phyloP scores from a whole-genome alignment of 2,329 filamentous ascomycete genomes.

The Fusarium sp. region DNA sequence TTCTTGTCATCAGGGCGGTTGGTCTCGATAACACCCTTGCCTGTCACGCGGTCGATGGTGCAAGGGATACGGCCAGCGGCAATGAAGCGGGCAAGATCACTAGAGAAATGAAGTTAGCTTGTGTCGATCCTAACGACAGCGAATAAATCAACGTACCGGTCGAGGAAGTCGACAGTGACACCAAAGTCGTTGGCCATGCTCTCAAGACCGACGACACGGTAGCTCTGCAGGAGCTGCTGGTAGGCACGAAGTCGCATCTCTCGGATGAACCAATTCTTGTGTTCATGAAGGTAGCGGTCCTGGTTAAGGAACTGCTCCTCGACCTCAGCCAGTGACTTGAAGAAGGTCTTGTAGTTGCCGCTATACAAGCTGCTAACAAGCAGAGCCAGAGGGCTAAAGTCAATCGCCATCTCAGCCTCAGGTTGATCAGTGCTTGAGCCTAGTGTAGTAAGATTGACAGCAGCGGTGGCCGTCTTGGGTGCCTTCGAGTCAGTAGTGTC shows the following conservation, averaged over 20 bases:
- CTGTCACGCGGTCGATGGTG: constrained; percentile 96
- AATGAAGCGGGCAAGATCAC: constrained; percentile 96
- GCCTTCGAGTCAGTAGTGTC: constrained; percentile 75
- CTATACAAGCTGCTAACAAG: constrained; percentile 93
- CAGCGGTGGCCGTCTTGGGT: constrained; percentile 66
- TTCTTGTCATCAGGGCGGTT: constrained; percentile 99
- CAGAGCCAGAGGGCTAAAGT: constrained; percentile 88
- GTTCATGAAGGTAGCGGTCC: constrained; percentile 95
- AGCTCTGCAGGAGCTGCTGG: constrained; percentile 96
- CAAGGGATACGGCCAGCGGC: constrained; percentile 93
- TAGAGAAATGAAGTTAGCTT: constrained; percentile 50
- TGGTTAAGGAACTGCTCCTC: constrained; percentile 94
- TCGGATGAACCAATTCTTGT: constrained; percentile 95
- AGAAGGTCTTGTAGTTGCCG: constrained; percentile 94
- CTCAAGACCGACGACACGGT: constrained; percentile 94
- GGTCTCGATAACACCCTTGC: constrained; percentile 97
- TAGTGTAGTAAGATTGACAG: constrained; percentile 88
- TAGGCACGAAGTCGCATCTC: constrained; percentile 98
- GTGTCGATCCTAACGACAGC: background rate
- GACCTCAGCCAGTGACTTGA: constrained; percentile 86
- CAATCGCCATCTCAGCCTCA: constrained; percentile 82
- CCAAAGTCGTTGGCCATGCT: constrained; percentile 99
- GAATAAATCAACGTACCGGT: constrained; percentile 72
- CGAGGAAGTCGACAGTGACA: constrained; percentile 94
- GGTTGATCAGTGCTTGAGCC: constrained; percentile 77